Evolutionary conservation across 352 stramenopile species (phyloP).

Genomic region (Globisporangium ultimum): DNA sequence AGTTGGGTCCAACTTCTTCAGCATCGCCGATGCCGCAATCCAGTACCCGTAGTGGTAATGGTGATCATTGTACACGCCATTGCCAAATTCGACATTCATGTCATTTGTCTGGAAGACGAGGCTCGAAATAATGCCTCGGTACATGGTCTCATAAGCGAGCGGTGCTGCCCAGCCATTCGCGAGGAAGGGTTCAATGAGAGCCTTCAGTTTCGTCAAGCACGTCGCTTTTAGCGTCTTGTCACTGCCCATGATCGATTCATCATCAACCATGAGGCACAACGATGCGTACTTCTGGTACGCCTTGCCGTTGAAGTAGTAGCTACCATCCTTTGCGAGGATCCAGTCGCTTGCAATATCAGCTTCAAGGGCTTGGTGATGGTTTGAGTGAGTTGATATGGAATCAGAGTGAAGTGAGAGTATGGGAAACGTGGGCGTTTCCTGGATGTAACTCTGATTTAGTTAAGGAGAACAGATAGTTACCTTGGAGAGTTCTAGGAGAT

Average conservation of each 20-base stretch:
- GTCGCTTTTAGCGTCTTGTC: constrained; percentile 42
- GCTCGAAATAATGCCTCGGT: constrained; percentile 50
- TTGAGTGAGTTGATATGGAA: too few species aligned
- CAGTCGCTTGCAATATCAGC: constrained; percentile 56
- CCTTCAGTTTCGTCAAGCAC: constrained; percentile 59
- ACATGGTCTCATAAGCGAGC: constrained; percentile 67
- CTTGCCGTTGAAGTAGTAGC: constrained; percentile 82
- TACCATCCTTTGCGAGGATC: constrained; percentile 32
- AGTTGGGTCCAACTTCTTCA: constrained; percentile 56
- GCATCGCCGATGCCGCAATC: constrained; percentile 58
- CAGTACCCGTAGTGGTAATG: constrained; percentile 85
- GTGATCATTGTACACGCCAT: constrained; percentile 83
- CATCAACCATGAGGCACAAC: constrained; percentile 63
- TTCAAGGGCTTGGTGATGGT: constrained; percentile 37
- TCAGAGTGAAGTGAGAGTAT: too few species aligned
- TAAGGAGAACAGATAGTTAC: too few species aligned
- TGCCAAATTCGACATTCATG: constrained; percentile 68
- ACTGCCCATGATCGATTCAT: constrained; percentile 35
- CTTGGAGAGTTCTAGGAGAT: too few species aligned
- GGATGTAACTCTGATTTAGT: too few species aligned
- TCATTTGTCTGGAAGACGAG: constrained; percentile 43
- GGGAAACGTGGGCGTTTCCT: too few species aligned
- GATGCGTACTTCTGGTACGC: constrained; percentile 79
- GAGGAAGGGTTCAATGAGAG: constrained; percentile 51
- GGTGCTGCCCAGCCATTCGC: constrained; percentile 44